phyloP scores from a whole-genome alignment of 1,139 yeast genomes.

The Yamadazyma membranifaciens region DNA sequence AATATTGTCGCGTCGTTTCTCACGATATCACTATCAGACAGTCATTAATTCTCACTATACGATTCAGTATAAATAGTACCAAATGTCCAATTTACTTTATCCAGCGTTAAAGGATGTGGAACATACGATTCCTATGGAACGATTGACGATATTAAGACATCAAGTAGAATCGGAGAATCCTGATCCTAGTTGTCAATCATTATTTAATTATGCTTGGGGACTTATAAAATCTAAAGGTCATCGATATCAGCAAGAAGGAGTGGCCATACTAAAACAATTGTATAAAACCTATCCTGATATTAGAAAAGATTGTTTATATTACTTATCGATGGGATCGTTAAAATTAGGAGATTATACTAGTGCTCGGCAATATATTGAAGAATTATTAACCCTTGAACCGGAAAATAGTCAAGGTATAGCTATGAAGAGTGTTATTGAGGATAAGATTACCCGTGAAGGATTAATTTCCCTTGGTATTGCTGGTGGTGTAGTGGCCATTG shows the following conservation, averaged over 20 bases:
- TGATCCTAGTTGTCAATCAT: conserved; percentile 73
- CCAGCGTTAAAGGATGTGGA: conserved; percentile 46
- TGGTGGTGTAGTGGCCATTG: conserved; percentile 81
- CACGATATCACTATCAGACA: not conserved
- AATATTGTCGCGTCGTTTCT: not conserved
- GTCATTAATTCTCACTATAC: not conserved
- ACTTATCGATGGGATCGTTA: conserved; percentile 82
- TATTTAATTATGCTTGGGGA: conserved; percentile 97
- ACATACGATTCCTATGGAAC: conserved; percentile 68
- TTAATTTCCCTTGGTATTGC: conserved; percentile 83
- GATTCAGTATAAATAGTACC: not conserved
- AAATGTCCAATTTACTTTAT: conserved; percentile 19
- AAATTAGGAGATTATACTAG: conserved; percentile 85
- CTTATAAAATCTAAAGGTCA: conserved; percentile 65
- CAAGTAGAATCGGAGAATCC: conserved; percentile 85
- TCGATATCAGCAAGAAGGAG: conserved; percentile 74
- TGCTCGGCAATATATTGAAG: conserved; percentile 83
- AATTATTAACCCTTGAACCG: conserved; percentile 76
- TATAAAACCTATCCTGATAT: conserved; percentile 79
- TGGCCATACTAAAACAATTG: conserved; percentile 68
- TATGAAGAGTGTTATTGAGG: conserved; percentile 75
- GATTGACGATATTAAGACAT: conserved; percentile 68
- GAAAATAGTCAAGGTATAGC: conserved; percentile 74
- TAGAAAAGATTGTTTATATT: conserved; percentile 87
- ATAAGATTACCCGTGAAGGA: conserved; percentile 82